Base-by-base conservation (phyloP, 441 rosid genomes). In the Arabidopsis lyrata region DNA sequence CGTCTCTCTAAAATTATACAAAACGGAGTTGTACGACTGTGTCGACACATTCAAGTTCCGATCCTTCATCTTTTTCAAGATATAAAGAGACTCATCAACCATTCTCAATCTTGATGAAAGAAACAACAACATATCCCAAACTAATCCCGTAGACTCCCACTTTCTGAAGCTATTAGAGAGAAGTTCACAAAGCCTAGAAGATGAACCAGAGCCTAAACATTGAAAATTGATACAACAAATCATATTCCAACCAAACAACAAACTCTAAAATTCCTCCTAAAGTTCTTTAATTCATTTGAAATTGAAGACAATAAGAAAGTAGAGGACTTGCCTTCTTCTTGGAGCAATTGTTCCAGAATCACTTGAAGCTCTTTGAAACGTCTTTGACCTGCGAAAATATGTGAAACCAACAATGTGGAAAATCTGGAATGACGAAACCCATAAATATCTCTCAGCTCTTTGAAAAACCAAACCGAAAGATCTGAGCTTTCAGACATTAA, bases 101-200 rank as follows among this genome's bases (percentile, higher is more conserved):
- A 90, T 86, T 67, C 73, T 81, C 1, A 69, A 78, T 66, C 96
- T 85, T n/a, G 89, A 92, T 75, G 83, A 84, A 71, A 84, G 82
- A 84, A 83, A 87, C 63, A 90, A 84, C 79, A 90, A 53, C 83
- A 75, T 76, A 82, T 92, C 96, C 92, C 96, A 88, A 65, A 92
- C 87, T 6, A 81, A 16, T 20, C 71, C 63, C n/a, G 85, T 88
- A 9, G 89, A 86, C 6, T 81, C 83, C 88, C 88, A 87, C 4
- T 71, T 73, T 16, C 56, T 52, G 70, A 90, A 90, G 79, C 78
- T 60, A 56, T 62, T 78, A 32, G 42, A 66, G 10, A 92, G 86
- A 66, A 85, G 58, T 76, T 90, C 83, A 73, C 89, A 88, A 36
- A 92, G 80, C 34, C 47, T 73, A 74, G 80, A 75, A 53, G 96